Evolutionary conservation across 177 flowering plant genomes (phyloP), one percentile per base, ranked within the genome.

Genomic region (Viscum album): DNA sequence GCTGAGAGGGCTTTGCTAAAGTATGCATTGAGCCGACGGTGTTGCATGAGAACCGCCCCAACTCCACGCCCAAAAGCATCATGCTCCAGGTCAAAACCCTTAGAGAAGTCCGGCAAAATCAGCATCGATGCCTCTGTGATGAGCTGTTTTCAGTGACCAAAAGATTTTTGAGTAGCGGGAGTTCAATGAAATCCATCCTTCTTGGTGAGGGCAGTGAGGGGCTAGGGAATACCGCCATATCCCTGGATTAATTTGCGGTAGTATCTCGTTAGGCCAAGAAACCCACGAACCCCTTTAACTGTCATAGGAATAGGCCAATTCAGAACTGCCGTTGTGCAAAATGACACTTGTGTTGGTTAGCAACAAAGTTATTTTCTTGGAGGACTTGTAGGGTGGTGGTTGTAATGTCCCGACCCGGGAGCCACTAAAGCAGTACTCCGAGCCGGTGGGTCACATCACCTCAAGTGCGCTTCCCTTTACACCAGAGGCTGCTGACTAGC

Each of bases 11-110:
- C 54, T 26, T 66, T 47, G 23, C 64, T 68, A 6, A 34, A 0
- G 29, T 12, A 75, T 7, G 73, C 73, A 17, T 66, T 34, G 1
- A 71, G 70, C 2, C 41, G 11, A 0, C 54, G n/a, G 0, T 61
- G n/a, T 61, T 71, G 71, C 28, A 34, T 43, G 3, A 75, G 30
- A 0, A 75, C 58, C 4, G 50, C 74, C 45, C 77, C 77, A 8
- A 75, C 2, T 1, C 66, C 66, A 28, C 2, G 1, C 3, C 61
- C 58, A 7, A 35, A 52, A 29, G 71, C 71, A 75, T 70, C 63
- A 10, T 33, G 16, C 31, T 70, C 68, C 3, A 56, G 8, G 8
- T n/a, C 30, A 26, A 56, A n/a, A n/a, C 6, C 4, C 26, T 56
- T 4, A 2, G 61, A 56, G 26, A 56, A 56, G 26, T 13, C 61